A percentile compares a stretch with the other conserved stretches of the same genome.
phyloP scores from a whole-genome alignment of 2,329 filamentous ascomycete genomes.

The Colletotrichum sp. region DNA sequence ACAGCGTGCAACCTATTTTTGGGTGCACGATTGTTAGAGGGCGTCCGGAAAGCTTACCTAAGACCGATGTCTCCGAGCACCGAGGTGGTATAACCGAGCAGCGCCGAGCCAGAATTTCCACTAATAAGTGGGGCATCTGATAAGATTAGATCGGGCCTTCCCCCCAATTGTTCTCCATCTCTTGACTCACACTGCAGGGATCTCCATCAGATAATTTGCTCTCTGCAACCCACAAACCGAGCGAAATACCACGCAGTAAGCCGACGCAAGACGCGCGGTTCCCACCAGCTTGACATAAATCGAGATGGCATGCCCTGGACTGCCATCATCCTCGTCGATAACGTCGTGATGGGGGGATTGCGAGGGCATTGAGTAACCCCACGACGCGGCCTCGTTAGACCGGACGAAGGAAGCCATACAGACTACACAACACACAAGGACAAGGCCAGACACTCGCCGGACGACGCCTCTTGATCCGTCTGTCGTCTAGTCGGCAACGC shows the following conservation, averaged over 20 bases:
- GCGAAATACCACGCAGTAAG: background rate
- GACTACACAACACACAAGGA: background rate
- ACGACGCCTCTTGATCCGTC: background rate
- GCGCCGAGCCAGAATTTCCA: background rate
- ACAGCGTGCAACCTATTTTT: background rate
- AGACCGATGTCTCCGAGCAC: background rate
- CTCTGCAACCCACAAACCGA: slow-evolving; percentile 10
- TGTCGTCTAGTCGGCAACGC: background rate
- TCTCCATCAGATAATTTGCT: slow-evolving; percentile 18
- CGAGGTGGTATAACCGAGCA: slow-evolving; percentile 5
- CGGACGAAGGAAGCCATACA: background rate
- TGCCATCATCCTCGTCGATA: background rate
- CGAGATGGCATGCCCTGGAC: background rate
- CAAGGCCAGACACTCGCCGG: background rate
- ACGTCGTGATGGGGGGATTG: background rate
- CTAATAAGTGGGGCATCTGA: slow-evolving; percentile 12
- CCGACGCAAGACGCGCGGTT: slow-evolving; percentile 6
- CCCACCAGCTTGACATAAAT: background rate
- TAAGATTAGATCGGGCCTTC: slow-evolving; percentile 22
- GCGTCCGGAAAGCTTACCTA: background rate
- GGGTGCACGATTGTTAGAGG: background rate
- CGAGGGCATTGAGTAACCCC: background rate
- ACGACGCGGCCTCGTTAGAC: background rate
- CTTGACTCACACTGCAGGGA: slow-evolving; percentile 19
- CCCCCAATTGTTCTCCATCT: background rate